Base-by-base conservation (phyloP, 2,329 filamentous ascomycete species). In the Fusarium anthophilum region DNA sequence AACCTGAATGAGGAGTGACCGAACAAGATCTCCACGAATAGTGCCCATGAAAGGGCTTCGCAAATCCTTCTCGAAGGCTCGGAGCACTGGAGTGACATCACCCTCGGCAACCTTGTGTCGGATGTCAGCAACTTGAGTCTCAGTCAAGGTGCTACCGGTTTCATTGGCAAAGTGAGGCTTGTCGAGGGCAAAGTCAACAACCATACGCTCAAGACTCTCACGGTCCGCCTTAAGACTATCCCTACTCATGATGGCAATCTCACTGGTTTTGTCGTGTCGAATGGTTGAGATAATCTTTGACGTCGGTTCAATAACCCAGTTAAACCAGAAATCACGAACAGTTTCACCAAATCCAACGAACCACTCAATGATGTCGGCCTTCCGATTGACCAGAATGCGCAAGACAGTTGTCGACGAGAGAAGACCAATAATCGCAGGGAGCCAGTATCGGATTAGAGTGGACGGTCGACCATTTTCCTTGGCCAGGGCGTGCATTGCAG, bases 231-330 rank as follows among this genome's bases (percentile, higher is more conserved):
- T 92, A 28, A 99, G 88, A 75, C 95, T 98, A 75, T 96, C 93
- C 67, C 94, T 94, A 84, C 95, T 98, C 93, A 99, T 96, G 74
- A 99, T 93, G 50, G 96, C 96, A 74, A 99, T 96, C 80, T 98
- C 96, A 80, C 94, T 98, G 75, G 91, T 93, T 77, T 94, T 91
- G 78, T 98, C 94, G 81, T 98, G 96, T 10, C 96, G 91, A 75
- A 99, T 98, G 0, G 96, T 99, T 55, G 92, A 91, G 66, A 99
- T 90, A 24, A 99, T 88, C 80, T 94, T 96, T 77, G 91, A 91
- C 2, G 91, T 87, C 0, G 96, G 96, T 73, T 97, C 93, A 17
- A 99, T 86, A 7, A 99, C 93, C 96, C 96, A 99, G 81, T 99
- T 99, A 69, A 91, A 87, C 93, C 95, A 98, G 80, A 99, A 99